Percentiles rank a stretch among this genome's conserved stretches.
These are phyloP conservation scores for Zea luxurians DNA, from an alignment of 176 grass and related monocot genomes.

Conservation along the genomic window DNA sequence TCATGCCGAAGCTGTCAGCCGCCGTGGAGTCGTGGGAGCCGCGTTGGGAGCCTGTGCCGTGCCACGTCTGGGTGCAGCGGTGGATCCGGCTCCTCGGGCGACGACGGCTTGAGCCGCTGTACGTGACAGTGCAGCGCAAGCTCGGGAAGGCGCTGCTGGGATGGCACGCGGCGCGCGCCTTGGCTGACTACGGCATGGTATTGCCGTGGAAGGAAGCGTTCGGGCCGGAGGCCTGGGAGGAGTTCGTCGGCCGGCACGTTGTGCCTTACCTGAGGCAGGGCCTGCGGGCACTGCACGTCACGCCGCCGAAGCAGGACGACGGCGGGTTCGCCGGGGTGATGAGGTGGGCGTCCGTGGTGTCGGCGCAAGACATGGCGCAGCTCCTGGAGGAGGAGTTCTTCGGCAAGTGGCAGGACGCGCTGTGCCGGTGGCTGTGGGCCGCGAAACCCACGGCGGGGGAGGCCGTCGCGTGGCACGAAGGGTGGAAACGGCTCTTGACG, in stretches of 20 bases:
- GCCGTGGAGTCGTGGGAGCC: conserved; percentile 62
- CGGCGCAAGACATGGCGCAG: conserved; percentile 51
- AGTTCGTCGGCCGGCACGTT: conserved; percentile 41
- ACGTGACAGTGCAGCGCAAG: conserved; percentile 45
- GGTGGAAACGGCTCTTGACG: conserved; percentile 59
- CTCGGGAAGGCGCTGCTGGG: conserved; percentile 44
- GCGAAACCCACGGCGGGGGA: conserved; percentile 34
- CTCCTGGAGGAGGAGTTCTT: conserved; percentile 68
- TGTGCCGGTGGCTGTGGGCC: conserved; percentile 51
- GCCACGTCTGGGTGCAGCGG: conserved; percentile 52
- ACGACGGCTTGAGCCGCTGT: conserved; percentile 39
- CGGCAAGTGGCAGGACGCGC: conserved; percentile 52
- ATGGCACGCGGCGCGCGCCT: conserved; percentile 40
- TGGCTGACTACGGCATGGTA: conserved; percentile 43
- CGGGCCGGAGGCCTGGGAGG: conserved; percentile 48
- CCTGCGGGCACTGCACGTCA: conserved; percentile 46
- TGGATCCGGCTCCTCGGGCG: conserved; percentile 57
- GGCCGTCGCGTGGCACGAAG: conserved; percentile 52
- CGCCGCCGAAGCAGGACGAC: conserved; percentile 39
- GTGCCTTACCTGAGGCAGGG: conserved; percentile 45
- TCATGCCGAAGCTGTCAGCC: conserved; percentile 59
- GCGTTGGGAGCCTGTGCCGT: conserved; percentile 36
- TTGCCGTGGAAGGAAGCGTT: conserved; percentile 72
- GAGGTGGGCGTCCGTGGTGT: conserved; percentile 61
- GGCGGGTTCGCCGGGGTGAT: conserved; percentile 55